phyloP scores from a whole-genome alignment of 331 rosid genomes.

The Cydonia oblonga region DNA sequence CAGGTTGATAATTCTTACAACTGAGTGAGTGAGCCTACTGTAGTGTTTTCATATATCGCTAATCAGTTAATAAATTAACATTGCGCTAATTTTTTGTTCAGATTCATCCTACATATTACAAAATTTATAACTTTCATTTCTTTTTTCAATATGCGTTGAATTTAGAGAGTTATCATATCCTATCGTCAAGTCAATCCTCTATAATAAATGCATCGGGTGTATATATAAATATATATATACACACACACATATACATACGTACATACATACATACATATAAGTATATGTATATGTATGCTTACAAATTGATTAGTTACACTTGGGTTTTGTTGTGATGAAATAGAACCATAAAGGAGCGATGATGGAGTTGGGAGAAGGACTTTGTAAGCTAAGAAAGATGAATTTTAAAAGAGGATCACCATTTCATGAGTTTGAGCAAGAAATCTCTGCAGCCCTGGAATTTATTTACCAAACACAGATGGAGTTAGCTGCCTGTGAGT shows the following conservation, averaged over 20 bases:
- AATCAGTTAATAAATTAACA: too few relatives aligned
- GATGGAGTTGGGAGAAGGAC: constrained; percentile 94
- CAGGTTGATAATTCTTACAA: constrained; percentile 28
- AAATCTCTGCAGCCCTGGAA: constrained; percentile 61
- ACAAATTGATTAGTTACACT: neutral
- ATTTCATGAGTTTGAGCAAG: constrained; percentile 60
- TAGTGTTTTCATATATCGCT: too few relatives aligned
- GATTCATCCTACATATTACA: too few relatives aligned
- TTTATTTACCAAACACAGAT: constrained; percentile 82
- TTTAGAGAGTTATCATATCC: too few relatives aligned
- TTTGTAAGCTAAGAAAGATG: constrained; percentile 77
- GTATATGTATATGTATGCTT: neutral
- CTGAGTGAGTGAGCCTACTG: too few relatives aligned
- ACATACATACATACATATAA: neutral
- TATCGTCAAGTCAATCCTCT: too few relatives aligned
- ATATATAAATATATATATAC: neutral
- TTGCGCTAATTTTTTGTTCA: too few relatives aligned
- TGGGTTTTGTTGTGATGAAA: neutral
- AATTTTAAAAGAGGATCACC: constrained; percentile 53
- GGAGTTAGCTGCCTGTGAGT: constrained; percentile 87
- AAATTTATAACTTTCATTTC: too few relatives aligned
- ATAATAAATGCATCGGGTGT: neutral
- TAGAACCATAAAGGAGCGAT: constrained; percentile 92
- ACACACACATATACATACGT: too few relatives aligned
- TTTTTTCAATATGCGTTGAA: too few relatives aligned